These are phyloP conservation scores for Fusarium zealandicum DNA, from an alignment of 2,329 filamentous ascomycete genomes.

Conservation along the genomic window DNA sequence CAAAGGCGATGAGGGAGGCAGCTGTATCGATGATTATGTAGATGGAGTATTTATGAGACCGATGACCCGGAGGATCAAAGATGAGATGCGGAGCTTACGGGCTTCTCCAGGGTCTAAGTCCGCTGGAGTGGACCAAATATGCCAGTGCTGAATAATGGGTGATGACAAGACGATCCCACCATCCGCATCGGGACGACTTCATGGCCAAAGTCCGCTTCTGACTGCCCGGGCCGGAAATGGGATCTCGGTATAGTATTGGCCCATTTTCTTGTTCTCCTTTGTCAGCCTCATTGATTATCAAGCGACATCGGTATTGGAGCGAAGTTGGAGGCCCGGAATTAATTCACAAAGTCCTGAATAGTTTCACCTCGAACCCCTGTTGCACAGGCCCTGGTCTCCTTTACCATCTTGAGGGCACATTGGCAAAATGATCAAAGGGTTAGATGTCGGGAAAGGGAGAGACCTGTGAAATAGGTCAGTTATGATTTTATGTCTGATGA, in stretches of 20 bases:
- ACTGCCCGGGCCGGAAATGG: too few species aligned
- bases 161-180: neutral
- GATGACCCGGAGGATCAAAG: constrained; percentile 5
- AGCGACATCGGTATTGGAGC: neutral
- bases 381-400: too few species aligned
- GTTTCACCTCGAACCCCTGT: neutral
- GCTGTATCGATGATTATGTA: neutral
- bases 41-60: constrained; percentile 8
- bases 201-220: constrained; percentile 18
- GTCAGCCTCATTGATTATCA: neutral
- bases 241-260: too few species aligned
- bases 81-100: constrained; percentile 27
- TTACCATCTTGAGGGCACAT: too few species aligned
- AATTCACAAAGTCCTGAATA: neutral
- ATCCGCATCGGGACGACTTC: neutral
- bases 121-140: neutral
- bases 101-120: constrained; percentile 3
- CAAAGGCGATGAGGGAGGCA: neutral
- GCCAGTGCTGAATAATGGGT: constrained; percentile 35
- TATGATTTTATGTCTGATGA: too few species aligned
- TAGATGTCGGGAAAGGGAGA: too few species aligned
- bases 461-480: too few species aligned
- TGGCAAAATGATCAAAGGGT: too few species aligned
- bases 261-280: too few species aligned
- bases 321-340: too few species aligned